phyloP scores from a whole-genome alignment of 2,329 filamentous ascomycete species.

The Pezicula radicicola region DNA sequence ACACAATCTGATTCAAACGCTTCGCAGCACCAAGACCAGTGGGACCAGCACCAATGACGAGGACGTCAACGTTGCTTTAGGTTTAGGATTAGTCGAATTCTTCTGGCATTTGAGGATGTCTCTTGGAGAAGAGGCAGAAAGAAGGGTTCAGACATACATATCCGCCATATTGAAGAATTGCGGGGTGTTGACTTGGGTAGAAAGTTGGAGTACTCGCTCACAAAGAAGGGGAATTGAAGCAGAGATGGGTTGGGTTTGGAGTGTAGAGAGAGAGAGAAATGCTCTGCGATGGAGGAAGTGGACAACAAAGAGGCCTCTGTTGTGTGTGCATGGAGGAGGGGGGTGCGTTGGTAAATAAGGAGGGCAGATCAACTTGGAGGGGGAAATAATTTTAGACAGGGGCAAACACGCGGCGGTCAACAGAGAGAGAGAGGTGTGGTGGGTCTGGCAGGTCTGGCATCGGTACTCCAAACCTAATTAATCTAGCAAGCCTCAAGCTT shows the following conservation, averaged over 20 bases:
- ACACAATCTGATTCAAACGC: slow-evolving; percentile 90
- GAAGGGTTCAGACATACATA: slow-evolving; percentile 14
- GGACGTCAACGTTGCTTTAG: slow-evolving; percentile 80
- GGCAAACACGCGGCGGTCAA: too few relatives aligned
- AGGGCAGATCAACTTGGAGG: too few relatives aligned
- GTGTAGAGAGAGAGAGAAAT: too few relatives aligned
- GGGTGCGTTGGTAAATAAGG: too few relatives aligned
- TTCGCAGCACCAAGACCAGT: slow-evolving; percentile 98
- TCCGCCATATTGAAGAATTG: slow-evolving; percentile 9
- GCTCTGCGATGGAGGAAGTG: too few relatives aligned
- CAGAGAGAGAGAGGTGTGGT: too few relatives aligned
- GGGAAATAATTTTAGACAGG: too few relatives aligned
- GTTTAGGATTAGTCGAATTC: slow-evolving; percentile 3
- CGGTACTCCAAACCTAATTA: too few relatives aligned
- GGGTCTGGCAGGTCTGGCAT: too few relatives aligned
- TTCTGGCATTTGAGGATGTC: background rate
- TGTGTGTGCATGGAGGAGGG: too few relatives aligned
- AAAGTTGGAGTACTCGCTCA: background rate
- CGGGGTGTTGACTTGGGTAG: background rate
- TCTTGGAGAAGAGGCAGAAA: background rate
- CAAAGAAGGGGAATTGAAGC: background rate
- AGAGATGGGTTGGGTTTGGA: background rate
- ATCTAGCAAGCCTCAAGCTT: too few relatives aligned
- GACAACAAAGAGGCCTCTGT: too few relatives aligned
- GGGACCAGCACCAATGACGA: slow-evolving; percentile 96